Conservation (phyloP, 495 filamentous ascomycete genomes). For the Neurospora africana region DNA sequence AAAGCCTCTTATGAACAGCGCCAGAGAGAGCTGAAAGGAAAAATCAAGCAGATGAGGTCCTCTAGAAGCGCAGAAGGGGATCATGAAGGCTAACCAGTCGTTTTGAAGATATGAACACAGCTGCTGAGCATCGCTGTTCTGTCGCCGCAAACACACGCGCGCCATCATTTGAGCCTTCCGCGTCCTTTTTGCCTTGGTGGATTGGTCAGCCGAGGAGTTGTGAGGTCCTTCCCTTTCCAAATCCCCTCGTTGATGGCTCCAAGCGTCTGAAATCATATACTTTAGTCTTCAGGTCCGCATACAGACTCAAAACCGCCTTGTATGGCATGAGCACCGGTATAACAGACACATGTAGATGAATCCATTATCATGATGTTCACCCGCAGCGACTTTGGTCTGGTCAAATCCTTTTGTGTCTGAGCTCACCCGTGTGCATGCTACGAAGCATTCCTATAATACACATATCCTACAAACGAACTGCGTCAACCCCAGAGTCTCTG, state of each 20-base stretch:
- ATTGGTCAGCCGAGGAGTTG: neutral
- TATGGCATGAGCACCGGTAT: neutral
- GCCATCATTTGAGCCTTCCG: neutral
- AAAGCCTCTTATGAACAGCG: slow-evolving; percentile 45
- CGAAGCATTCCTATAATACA: neutral
- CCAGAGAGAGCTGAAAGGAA: slow-evolving; percentile 57
- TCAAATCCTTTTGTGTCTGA: neutral
- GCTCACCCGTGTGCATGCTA: neutral
- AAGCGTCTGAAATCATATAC: neutral
- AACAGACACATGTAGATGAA: neutral
- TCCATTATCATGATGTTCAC: neutral
- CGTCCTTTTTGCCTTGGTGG: neutral
- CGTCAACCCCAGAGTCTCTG: neutral
- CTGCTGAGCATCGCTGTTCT: neutral
- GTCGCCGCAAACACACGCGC: neutral
- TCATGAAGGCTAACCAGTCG: slow-evolving; percentile 35
- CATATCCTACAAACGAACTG: neutral
- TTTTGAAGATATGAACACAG: slow-evolving; percentile 14
- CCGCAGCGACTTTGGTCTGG: neutral
- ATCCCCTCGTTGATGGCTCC: neutral
- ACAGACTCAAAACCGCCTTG: neutral
- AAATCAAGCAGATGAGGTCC: slow-evolving; percentile 54
- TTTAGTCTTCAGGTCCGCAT: neutral
- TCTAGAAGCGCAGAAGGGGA: slow-evolving; percentile 35
- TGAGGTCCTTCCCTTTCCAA: neutral